Conservation (phyloP, 192 early-diverging fungal genomes). For the Chytriomyces sp. region DNA sequence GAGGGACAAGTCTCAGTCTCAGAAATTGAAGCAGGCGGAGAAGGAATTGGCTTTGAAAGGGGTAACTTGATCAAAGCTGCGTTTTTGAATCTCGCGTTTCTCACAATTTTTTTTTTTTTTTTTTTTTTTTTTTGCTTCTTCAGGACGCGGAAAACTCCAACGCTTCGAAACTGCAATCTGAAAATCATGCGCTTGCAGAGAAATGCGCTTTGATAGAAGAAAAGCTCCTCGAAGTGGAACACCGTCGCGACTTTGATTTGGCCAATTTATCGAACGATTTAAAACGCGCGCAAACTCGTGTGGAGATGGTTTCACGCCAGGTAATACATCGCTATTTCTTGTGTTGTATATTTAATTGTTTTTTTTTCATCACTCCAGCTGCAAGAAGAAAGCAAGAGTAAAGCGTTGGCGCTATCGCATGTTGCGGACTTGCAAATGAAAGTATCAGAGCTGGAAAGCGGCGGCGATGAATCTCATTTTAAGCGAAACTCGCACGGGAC, state of each 20-base stretch:
- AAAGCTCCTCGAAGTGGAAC: background rate
- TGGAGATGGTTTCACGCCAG: background rate
- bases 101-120: background rate
- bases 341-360: background rate
- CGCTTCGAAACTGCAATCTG: constrained; percentile 6
- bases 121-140: background rate
- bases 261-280: background rate
- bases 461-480: constrained; percentile 61
- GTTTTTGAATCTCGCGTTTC: background rate
- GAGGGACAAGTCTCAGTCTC: background rate
- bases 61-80: background rate
- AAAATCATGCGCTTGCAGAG: constrained; percentile 5
- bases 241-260: background rate
- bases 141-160: background rate
- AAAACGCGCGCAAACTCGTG: background rate
- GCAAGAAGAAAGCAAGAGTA: background rate
- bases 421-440: background rate
- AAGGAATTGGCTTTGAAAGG: background rate
- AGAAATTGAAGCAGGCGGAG: background rate
- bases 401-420: background rate
- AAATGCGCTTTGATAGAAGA: constrained; percentile 1
- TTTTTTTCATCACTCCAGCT: background rate
- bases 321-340: background rate
- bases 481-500: constrained; percentile 7
- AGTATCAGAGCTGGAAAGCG: constrained; percentile 7